Percentiles rank a stretch among this genome's conserved stretches.
Evolutionary conservation across 192 early-diverging fungal genomes (phyloP).

Genomic region (Mortierella alpina): DNA sequence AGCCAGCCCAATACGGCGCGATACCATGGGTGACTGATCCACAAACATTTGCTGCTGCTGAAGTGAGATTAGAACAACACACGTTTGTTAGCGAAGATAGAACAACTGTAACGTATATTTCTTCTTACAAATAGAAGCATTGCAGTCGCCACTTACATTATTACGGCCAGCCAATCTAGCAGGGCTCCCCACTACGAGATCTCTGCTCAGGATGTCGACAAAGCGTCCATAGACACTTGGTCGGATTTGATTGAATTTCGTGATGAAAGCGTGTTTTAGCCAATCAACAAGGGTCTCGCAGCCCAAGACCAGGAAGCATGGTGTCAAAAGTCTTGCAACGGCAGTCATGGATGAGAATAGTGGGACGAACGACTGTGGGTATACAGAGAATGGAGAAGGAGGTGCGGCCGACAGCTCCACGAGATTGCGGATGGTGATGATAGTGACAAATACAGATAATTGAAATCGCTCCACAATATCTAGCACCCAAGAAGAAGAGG

Average conservation of each 20-base stretch:
- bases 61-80: background rate
- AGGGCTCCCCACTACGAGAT: constrained; percentile 76
- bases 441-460: constrained; percentile 84
- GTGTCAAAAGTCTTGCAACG: constrained; percentile 77
- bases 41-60: constrained; percentile 62
- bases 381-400: constrained; percentile 67
- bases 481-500: constrained; percentile 20
- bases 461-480: constrained; percentile 98
- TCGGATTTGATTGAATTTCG: constrained; percentile 95
- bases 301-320: constrained; percentile 85
- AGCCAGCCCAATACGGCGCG: constrained; percentile 84
- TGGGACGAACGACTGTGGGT: constrained; percentile 71
- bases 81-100: constrained; percentile 1
- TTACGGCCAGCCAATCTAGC: constrained; percentile 52
- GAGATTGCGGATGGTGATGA: constrained; percentile 92
- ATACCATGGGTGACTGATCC: constrained; percentile 81
- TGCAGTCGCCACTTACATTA: constrained; percentile 40
- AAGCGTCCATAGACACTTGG: constrained; percentile 90
- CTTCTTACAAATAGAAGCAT: background rate
- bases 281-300: constrained; percentile 96
- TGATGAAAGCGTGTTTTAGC: constrained; percentile 98
- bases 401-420: constrained; percentile 85
- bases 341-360: constrained; percentile 73
- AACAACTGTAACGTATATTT: background rate
- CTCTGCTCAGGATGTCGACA: constrained; percentile 88